Percentiles rank a stretch among this genome's conserved stretches.
Conservation (phyloP, 2,329 filamentous ascomycete genomes). For the Pestalotiopsis sp. region DNA sequence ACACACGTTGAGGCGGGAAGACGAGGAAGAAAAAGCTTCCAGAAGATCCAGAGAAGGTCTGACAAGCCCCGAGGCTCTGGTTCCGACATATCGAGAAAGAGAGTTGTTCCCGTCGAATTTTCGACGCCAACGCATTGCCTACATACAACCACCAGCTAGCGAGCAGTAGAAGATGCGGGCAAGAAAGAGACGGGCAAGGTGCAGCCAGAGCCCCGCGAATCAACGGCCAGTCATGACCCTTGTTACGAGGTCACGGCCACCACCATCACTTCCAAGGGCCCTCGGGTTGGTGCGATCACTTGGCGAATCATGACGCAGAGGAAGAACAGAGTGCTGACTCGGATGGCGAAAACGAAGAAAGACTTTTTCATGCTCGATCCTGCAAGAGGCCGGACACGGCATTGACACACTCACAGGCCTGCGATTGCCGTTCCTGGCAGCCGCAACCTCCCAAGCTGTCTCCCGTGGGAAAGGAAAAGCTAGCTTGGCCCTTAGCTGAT, state of each 20-base stretch:
- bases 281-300: neutral
- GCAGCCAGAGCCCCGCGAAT: neutral
- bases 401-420: neutral
- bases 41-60: neutral
- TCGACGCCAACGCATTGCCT: conserved; percentile 3
- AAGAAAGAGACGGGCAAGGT: neutral
- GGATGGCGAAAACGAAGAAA: neutral
- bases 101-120: neutral
- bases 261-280: neutral
- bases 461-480: neutral
- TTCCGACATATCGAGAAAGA: neutral
- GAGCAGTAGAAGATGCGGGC: neutral
- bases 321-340: neutral
- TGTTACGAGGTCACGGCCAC: neutral
- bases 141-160: neutral
- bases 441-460: neutral
- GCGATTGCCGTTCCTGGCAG: neutral
- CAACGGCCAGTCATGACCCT: neutral
- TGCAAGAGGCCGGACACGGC: neutral
- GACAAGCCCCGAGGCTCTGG: neutral
- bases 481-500: neutral
- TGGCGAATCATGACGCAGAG: neutral
- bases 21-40: neutral
- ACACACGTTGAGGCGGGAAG: neutral
- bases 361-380: neutral